These are phyloP conservation scores for Periglandula ipomoeae DNA, from an alignment of 2,329 filamentous ascomycete genomes.

Conservation along the genomic window DNA sequence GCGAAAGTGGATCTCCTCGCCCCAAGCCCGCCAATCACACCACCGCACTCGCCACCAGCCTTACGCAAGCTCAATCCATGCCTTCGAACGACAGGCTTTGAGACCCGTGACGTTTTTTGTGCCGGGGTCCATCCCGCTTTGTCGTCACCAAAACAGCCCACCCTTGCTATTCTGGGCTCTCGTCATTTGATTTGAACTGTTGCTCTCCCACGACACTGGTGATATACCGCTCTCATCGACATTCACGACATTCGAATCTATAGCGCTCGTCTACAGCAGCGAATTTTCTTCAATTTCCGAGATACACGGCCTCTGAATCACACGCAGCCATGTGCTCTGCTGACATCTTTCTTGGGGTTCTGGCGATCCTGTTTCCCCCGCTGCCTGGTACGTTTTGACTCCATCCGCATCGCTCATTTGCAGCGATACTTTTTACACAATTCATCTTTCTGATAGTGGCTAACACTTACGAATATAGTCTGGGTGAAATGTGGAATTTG, in stretches of 20 bases:
- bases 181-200: background rate
- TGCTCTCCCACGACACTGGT: background rate
- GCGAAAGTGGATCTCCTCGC: background rate
- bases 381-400: constrained; percentile 39
- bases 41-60: background rate
- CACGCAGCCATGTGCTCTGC: constrained; percentile 41
- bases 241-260: background rate
- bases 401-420: background rate
- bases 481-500: constrained; percentile 97
- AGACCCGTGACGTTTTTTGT: background rate
- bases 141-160: background rate
- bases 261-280: background rate
- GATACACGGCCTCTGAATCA: too few species aligned
- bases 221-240: background rate
- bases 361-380: constrained; percentile 15
- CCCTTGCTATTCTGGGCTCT: background rate
- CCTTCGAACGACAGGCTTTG: too few species aligned
- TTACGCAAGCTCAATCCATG: too few species aligned
- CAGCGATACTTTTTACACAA: too few species aligned
- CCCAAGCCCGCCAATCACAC: background rate
- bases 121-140: background rate
- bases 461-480: constrained; percentile 43
- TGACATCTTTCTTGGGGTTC: constrained; percentile 49
- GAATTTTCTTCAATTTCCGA: too few species aligned
- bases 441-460: too few species aligned